A percentile compares a stretch with the other conserved stretches of the same genome.
phyloP scores from a whole-genome alignment of 202 grass and related monocot species.

The Saccharum hybrid region DNA sequence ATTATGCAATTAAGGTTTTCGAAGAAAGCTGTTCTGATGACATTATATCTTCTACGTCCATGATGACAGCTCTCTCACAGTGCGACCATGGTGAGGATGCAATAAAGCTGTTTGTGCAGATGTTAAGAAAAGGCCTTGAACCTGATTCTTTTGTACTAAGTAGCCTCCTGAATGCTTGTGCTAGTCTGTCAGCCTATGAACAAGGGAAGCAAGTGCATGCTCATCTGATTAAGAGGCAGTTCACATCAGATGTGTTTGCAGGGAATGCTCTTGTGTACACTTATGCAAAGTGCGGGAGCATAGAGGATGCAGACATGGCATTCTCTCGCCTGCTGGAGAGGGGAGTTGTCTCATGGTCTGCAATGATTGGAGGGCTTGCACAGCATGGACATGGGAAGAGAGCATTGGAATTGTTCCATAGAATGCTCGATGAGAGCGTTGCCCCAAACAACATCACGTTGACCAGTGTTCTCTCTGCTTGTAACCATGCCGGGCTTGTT shows the following conservation, averaged over 20 bases:
- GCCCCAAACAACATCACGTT: conserved; percentile 86
- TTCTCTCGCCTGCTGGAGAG: conserved; percentile 68
- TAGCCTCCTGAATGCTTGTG: conserved; percentile 84
- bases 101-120: conserved; percentile 75
- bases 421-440: conserved; percentile 69
- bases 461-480: conserved; percentile 88
- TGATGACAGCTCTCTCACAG: conserved; percentile 84
- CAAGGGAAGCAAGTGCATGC: conserved; percentile 92
- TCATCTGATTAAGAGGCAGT: conserved; percentile 73
- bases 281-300: conserved; percentile 91
- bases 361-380: conserved; percentile 91
- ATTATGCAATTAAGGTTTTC: conserved; percentile 63
- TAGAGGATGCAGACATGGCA: conserved; percentile 73
- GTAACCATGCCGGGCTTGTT: conserved; percentile 85
- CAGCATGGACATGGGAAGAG: conserved; percentile 86
- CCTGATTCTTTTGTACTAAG: conserved; percentile 85
- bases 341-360: conserved; percentile 93
- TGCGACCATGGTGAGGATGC: conserved; percentile 76
- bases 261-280: conserved; percentile 93
- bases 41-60: conserved; percentile 82
- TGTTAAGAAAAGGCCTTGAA: conserved; percentile 71
- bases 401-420: conserved; percentile 71
- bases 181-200: conserved; percentile 86
- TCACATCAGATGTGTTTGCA: conserved; percentile 72
- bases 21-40: conserved; percentile 60